phyloP scores from a whole-genome alignment of 106 monocot species.

The Dendrobium chrysotoxum region DNA sequence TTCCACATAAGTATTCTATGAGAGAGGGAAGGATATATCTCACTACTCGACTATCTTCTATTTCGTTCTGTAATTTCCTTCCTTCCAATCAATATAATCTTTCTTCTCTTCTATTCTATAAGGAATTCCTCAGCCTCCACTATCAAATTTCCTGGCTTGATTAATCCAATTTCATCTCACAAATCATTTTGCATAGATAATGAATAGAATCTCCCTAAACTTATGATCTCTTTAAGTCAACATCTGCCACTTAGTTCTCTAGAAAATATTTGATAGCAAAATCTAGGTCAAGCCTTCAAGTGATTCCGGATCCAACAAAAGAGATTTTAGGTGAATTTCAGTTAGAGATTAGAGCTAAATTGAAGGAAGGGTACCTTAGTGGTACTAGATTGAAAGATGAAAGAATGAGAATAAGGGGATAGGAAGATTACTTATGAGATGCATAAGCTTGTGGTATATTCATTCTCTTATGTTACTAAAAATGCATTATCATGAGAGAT shows the following conservation, averaged over 20 bases:
- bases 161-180: not conserved
- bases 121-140: not conserved
- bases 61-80: not conserved
- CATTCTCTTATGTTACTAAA: too few species aligned
- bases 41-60: not conserved
- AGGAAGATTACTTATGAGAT: too few species aligned
- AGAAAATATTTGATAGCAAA: not conserved
- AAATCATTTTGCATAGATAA: not conserved
- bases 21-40: not conserved
- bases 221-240: not conserved
- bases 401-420: too few species aligned
- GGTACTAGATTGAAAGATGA: too few species aligned
- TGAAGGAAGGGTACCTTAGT: too few species aligned
- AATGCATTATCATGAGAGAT: too few species aligned
- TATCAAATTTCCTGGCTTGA: not conserved
- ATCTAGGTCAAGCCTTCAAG: not conserved
- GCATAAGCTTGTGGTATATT: too few species aligned
- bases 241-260: not conserved
- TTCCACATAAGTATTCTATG: not conserved
- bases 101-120: not conserved
- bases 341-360: too few species aligned
- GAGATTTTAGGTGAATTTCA: not conserved
- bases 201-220: not conserved
- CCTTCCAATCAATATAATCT: not conserved
- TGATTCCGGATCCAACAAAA: not conserved